These are phyloP conservation scores for Phyllosticta capitalensis DNA, from an alignment of 2,329 filamentous ascomycete genomes.

Conservation along the genomic window DNA sequence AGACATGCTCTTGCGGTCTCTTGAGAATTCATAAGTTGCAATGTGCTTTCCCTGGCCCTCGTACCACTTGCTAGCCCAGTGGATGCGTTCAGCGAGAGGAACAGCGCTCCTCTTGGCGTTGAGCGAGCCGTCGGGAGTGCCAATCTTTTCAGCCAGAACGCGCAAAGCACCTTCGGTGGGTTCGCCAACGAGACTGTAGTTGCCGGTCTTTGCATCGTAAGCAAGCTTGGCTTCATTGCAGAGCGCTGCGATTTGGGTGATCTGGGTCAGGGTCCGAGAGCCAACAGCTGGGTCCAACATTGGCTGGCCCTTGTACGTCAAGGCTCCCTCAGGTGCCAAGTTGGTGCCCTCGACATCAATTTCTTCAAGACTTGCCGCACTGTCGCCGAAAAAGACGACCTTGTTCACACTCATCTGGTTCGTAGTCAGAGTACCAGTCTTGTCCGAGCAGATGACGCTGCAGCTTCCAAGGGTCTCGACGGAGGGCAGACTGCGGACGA, in stretches of 20 bases:
- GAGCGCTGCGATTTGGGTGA: conserved; percentile 59
- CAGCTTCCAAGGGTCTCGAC: conserved; percentile 98
- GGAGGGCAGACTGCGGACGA: conserved; percentile 90
- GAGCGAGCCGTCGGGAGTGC: conserved; percentile 58
- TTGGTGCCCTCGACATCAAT: conserved; percentile 87
- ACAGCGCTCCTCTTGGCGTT: conserved; percentile 44
- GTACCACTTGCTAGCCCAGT: conserved; percentile 77
- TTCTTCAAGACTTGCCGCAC: conserved; percentile 68
- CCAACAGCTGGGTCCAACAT: conserved; percentile 58
- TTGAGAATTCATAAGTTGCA: conserved; percentile 91
- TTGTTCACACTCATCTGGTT: conserved; percentile 99
- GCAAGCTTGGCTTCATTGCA: conserved; percentile 85
- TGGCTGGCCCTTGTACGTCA: conserved; percentile 58
- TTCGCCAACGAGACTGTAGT: conserved; percentile 79
- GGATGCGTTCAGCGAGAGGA: conserved; percentile 52
- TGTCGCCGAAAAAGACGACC: conserved; percentile 69
- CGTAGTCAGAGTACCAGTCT: conserved; percentile 94
- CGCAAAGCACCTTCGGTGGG: conserved; percentile 90
- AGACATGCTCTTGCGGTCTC: conserved; percentile 98
- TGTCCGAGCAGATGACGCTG: conserved; percentile 99
- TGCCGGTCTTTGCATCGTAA: conserved; percentile 65
- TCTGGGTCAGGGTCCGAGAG: conserved; percentile 70
- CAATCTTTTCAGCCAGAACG: conserved; percentile 88
- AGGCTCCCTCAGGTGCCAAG: conserved; percentile 71
- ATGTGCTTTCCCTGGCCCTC: conserved; percentile 65